Base-by-base conservation (phyloP, 805 yeast species). In the Ogataea paraovalis region DNA sequence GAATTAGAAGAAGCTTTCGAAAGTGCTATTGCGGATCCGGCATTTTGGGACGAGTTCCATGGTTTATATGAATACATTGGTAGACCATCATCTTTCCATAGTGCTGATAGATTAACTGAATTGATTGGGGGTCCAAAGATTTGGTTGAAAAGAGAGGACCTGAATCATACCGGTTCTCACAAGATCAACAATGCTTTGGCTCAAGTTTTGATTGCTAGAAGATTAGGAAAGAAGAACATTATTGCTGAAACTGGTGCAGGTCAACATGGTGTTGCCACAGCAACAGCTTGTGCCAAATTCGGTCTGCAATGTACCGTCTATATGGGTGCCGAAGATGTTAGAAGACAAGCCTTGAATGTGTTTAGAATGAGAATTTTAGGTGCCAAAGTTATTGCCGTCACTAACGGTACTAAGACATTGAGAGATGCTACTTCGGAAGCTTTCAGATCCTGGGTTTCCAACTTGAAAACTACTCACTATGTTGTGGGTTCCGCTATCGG, bases 261-360 rank as follows among this genome's bases (percentile, higher is more conserved):
- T 57, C 96, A 87, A 70, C 96, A 87, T 63, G 96, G 96, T 73
- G 96, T 87, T 34, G 96, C 96, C 36, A 87, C 94, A 44, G 96
- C 96, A 27, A 87, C 96, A 50, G 96, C 95, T 0, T 84, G 91
- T 75, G 96, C 96, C 54, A 86, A 86, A 62, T 87, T 94, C 59
- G 99, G 99, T 44, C 68, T 94, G 69, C 80, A 86, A 65, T 94
- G 99, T 74, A 88, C 88, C 14, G 96, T 94, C 32, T 92, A 80
- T 64, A 94, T 94, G 99, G 99, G 99, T 53, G 98, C 98, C 40
- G 99, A 94, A 71, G 99, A 94, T 72, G 96, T 88, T 39, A 85
- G 97, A 68, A 87, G 99, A 71, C 99, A 94, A 76, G 97, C 99
- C 13, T 76, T 94, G 56, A 94, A 94, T 62, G 99, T 94, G 36